These are phyloP conservation scores for Herpetomonas tarakana DNA, from an alignment of 208 protist species.

Conservation along the genomic window DNA sequence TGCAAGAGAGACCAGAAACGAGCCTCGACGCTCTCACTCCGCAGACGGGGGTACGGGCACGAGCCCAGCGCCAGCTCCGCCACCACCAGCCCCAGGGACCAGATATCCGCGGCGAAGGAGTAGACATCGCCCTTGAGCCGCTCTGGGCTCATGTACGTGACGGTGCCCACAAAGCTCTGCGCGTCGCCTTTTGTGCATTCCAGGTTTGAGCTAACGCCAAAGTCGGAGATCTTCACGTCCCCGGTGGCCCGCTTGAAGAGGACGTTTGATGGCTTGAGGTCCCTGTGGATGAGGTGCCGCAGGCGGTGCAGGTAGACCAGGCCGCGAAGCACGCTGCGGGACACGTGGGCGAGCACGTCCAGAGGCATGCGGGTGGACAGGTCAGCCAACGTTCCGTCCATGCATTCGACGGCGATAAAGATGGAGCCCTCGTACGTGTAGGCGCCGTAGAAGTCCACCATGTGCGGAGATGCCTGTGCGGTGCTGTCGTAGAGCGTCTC, in stretches of 20 bases:
- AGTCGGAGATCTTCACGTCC: conserved; percentile 92
- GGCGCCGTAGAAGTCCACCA: conserved; percentile 89
- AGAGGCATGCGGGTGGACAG: conserved; percentile 52
- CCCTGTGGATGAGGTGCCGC: conserved; percentile 93
- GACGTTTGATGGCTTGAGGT: conserved; percentile 98
- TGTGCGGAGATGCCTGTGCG: conserved; percentile 24
- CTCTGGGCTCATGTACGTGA: conserved; percentile 95
- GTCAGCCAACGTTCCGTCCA: conserved; percentile 86
- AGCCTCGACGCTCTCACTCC: conserved; percentile 57
- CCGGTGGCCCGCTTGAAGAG: conserved; percentile 86
- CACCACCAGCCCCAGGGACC: conserved; percentile 90
- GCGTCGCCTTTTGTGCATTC: conserved; percentile 83
- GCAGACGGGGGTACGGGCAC: conserved; percentile 70
- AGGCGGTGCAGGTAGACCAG: conserved; percentile 87
- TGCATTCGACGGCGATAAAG: conserved; percentile 90
- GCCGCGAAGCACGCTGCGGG: conserved; percentile 77
- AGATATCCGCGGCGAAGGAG: conserved; percentile 91
- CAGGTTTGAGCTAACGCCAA: conserved; percentile 91
- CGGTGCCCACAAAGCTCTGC: conserved; percentile 90
- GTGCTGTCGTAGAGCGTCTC: conserved; percentile 70
- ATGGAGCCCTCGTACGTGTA: conserved; percentile 85
- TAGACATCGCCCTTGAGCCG: conserved; percentile 85
- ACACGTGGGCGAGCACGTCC: conserved; percentile 55
- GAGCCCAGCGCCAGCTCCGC: conserved; percentile 83
- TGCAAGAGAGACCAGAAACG: conserved; percentile 86